Base-by-base conservation (phyloP, 345 rosid species). In the Mallotus nudiflorus region DNA sequence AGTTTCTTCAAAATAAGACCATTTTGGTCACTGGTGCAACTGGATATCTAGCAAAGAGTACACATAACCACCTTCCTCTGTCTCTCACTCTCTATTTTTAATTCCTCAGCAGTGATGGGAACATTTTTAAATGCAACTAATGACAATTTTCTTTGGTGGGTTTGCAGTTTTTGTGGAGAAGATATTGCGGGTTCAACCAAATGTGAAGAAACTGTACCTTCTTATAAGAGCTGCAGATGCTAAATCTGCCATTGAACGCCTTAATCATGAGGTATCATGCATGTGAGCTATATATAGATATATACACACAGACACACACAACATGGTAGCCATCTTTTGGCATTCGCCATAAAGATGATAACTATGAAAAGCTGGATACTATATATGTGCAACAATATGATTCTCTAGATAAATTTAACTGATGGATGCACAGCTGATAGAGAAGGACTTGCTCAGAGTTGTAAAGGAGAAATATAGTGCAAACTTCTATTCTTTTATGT, bases 11-110 rank as follows among this genome's bases (percentile, higher is more conserved):
- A 27, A 67, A 77, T 76, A 80, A 73, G 71, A 60, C 78, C 72
- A 73, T 83, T 66, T 68, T 83, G 56, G 73, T 83, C 55, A 83
- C 82, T 10, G 86, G 86, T 19, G 86, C 80, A 20, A 75, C 86
- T 62, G 86, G 86, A 2, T 83, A 72, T 51, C 78, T 83, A 1
- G 86, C 86, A 53, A 83, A 80, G 73, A 73, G 86, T 83, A 57
- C 4, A 13, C 16, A 8, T n/a, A n/a, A n/a, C n/a, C n/a, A n/a
- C n/a, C n/a, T n/a, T n/a, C n/a, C 52, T 37, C 52, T 53, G 9
- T n/a, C n/a, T n/a, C n/a, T n/a, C n/a, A n/a, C n/a, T 31, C 10
- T 37, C 65, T 27, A 22, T 9, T 20, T 62, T 11, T 49, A 8
- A 53, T 12, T 13, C 18, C 5, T 0, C 2, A 24, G 6, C n/a